Base-by-base conservation (phyloP, 2,329 filamentous ascomycete genomes). In the Alternaria atra region DNA sequence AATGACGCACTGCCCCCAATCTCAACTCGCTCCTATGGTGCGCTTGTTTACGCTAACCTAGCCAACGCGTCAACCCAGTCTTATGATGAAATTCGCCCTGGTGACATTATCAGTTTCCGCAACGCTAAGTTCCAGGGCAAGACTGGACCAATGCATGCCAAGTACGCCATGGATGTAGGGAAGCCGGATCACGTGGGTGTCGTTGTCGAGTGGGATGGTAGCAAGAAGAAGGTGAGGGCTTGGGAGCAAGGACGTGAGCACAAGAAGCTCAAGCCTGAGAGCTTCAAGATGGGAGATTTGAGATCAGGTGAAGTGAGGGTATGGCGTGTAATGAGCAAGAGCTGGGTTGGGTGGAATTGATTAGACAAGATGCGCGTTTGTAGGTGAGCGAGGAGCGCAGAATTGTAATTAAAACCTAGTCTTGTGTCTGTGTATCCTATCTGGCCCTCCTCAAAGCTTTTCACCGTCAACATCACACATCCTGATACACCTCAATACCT, bases 191-290 rank as follows among this genome's bases (percentile, higher is more conserved):
- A 99, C 73, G 94, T 98, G 0, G 95, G 87, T 2, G 83, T 99
- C 2, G 94, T 99, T 4, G 87, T 93, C 9, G 95, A 99, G 78
- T 99, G 95, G 95, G 95, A 99, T 78, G 95, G 95, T 3, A 97
- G 93, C 40, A 97, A 97, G 87, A 97, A 97, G 86, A 97, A 98
- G 85, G 90, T 99, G 27, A 84, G 94, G 29, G 94, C 90, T 2
- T 98, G 93, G 92, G 95, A 98, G 79, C 95, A 99, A 77, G 94
- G 94, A 0, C 84, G 94, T 13, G 94, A 98, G 82, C 94, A 89
- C 77, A 94, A 91, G 79, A 98, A 97, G 84, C 90, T 96, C 55
- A 95, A 96, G 83, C 83, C 92, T 63, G 94, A 98, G 84, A 97
- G 93, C 80, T 98, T 94, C 82, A 92, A 94, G 82, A 85, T 99